Percentiles rank a stretch among this genome's conserved stretches.
Evolutionary conservation across 75 land plant genomes (phyloP).

Genomic region (Larix kaempferi): DNA sequence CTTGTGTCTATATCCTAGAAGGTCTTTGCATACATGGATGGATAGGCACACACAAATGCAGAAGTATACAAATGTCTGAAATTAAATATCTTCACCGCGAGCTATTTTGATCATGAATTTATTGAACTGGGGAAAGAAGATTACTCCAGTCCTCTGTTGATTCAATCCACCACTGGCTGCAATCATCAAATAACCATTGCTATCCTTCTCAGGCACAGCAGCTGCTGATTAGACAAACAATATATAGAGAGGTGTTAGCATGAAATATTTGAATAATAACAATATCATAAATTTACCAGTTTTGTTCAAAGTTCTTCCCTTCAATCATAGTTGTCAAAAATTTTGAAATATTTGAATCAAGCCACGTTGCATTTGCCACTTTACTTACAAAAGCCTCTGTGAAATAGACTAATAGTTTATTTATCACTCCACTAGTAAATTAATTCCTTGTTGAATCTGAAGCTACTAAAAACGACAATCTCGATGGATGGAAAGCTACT

Average conservation of each 20-base stretch:
- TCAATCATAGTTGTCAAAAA: neutral
- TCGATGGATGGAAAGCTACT: neutral
- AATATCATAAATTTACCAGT: neutral
- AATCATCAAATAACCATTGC: conserved; percentile 84
- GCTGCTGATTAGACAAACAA: conserved; percentile 22
- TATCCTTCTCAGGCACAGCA: conserved; percentile 29
- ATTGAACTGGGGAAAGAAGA: neutral
- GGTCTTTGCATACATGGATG: neutral
- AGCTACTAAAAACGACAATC: neutral
- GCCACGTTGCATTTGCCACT: neutral
- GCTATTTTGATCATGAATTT: neutral
- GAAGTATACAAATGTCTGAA: neutral
- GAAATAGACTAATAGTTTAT: neutral
- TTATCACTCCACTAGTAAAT: neutral
- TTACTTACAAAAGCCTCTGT: neutral
- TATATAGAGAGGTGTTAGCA: neutral
- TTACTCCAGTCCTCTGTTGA: conserved; percentile 95
- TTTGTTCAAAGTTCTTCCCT: neutral
- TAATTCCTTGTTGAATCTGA: neutral
- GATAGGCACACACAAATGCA: too few relatives aligned
- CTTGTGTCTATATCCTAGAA: neutral
- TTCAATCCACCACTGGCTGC: conserved; percentile 98
- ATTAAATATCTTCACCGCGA: neutral
- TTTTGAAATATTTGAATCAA: neutral
- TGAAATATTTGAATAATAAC: neutral